Conservation (phyloP, 208 protist species). For the Trypanosoma theileri region DNA sequence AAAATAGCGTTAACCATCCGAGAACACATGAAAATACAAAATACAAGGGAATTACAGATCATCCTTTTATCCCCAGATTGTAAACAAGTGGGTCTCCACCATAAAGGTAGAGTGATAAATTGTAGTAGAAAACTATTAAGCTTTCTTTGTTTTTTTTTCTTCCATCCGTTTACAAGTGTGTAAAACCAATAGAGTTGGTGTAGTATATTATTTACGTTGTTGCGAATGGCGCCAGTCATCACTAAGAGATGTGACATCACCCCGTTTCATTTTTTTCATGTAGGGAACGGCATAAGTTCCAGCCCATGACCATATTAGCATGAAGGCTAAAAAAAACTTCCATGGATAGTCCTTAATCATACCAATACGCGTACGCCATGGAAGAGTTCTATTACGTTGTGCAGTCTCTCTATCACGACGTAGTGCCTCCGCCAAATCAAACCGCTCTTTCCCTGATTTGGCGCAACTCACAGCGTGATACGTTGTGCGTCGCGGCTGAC, state of each 20-base stretch:
- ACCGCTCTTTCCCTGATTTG: conserved; percentile 50
- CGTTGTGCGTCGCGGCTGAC: conserved; percentile 33
- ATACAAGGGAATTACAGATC: too few relatives aligned
- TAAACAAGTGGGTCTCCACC: too few relatives aligned
- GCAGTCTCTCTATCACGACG: conserved; percentile 48
- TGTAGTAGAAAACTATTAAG: too few relatives aligned
- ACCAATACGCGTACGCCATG: conserved; percentile 47
- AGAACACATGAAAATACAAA: too few relatives aligned
- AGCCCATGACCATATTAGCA: conserved; percentile 68
- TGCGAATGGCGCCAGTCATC: conserved; percentile 28
- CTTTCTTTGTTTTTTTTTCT: too few relatives aligned
- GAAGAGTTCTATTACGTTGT: conserved; percentile 35
- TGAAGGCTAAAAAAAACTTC: conserved; percentile 74
- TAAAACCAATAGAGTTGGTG: too few relatives aligned
- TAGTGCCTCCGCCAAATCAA: conserved; percentile 46
- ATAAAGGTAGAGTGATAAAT: too few relatives aligned
- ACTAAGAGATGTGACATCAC: conserved; percentile 38
- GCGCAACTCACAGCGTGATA: conserved; percentile 43
- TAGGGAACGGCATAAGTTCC: conserved; percentile 70
- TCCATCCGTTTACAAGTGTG: too few relatives aligned
- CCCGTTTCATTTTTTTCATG: conserved; percentile 47
- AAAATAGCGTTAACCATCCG: too few relatives aligned
- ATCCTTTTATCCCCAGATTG: too few relatives aligned
- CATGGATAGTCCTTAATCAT: conserved; percentile 61
- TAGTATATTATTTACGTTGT: conserved; percentile 11